Conservation (phyloP, 495 filamentous ascomycete species). For the Aspergillus sclerotiicarbonarius region DNA sequence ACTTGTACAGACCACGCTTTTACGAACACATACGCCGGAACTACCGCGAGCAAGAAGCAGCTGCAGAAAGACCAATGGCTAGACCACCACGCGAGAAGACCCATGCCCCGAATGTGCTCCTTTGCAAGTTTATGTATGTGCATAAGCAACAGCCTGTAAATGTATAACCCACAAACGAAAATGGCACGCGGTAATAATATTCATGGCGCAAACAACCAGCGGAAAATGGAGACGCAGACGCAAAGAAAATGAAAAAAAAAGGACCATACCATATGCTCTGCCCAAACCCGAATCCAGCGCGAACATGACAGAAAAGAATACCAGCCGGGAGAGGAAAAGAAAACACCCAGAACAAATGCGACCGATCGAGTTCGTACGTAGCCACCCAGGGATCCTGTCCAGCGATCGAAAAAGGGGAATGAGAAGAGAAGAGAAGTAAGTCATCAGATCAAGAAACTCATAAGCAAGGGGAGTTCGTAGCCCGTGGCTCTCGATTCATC, state of each 20-base stretch:
- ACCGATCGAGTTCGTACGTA: neutral
- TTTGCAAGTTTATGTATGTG: neutral
- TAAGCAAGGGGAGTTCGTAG: slow-evolving; percentile 9
- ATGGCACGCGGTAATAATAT: neutral
- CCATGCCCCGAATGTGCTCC: neutral
- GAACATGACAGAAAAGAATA: slow-evolving; percentile 13
- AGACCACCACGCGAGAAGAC: too few species aligned
- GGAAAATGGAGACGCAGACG: slow-evolving; percentile 8
- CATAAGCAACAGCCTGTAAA: neutral
- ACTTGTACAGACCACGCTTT: too few species aligned
- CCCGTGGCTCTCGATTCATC: slow-evolving; percentile 10
- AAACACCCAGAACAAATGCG: slow-evolving; percentile 14
- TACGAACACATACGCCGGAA: too few species aligned
- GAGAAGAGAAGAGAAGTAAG: slow-evolving; percentile 3
- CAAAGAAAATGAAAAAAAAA: slow-evolving; percentile 11
- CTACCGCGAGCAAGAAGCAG: too few species aligned
- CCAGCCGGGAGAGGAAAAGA: slow-evolving; percentile 4
- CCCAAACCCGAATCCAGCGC: slow-evolving; percentile 15
- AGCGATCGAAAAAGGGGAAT: neutral
- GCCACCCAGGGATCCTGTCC: neutral
- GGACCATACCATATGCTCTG: slow-evolving; percentile 17
- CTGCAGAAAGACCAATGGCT: too few species aligned
- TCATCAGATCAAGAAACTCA: slow-evolving; percentile 4
- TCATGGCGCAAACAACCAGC: slow-evolving; percentile 8
- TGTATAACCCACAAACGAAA: neutral